A percentile compares a stretch with the other conserved stretches of the same genome.
phyloP scores from a whole-genome alignment of 164 flowering plant genomes.

The Litsea cubeba region DNA sequence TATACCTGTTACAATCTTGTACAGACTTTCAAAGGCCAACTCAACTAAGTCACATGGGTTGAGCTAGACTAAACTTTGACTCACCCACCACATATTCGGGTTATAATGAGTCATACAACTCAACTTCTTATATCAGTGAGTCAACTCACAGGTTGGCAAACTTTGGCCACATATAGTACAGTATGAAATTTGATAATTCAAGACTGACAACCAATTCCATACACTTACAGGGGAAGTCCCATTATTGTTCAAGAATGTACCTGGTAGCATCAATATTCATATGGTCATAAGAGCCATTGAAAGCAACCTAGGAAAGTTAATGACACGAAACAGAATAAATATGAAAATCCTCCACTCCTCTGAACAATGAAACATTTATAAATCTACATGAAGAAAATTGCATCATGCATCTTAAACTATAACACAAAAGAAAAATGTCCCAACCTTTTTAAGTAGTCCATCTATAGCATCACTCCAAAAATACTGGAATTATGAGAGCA shows the following conservation, averaged over 20 bases:
- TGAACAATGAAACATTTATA: constrained; percentile 1
- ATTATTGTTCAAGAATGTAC: constrained; percentile 29
- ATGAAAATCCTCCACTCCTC: not conserved
- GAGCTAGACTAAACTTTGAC: no score
- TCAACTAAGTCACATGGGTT: no score
- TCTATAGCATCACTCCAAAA: not conserved
- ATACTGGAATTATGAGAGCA: not conserved
- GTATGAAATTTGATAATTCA: not conserved
- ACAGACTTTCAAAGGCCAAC: no score
- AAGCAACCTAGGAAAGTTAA: constrained; percentile 67
- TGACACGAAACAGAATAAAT: constrained; percentile 1
- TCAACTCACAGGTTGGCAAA: no score
- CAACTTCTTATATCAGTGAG: no score
- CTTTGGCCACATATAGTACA: no score
- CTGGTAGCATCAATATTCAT: constrained; percentile 97
- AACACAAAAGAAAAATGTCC: not conserved
- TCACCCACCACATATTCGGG: no score
- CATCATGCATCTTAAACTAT: not conserved
- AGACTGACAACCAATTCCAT: not conserved
- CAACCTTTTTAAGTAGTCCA: not conserved
- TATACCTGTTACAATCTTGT: no score
- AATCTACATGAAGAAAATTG: not conserved
- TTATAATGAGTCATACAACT: no score
- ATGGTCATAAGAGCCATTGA: constrained; percentile 97
- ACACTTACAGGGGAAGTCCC: not conserved